A percentile compares a stretch with the other conserved stretches of the same genome.
Evolutionary conservation across 2,329 filamentous ascomycete species (phyloP).

Genomic region (Davidsoniella eucalypti): DNA sequence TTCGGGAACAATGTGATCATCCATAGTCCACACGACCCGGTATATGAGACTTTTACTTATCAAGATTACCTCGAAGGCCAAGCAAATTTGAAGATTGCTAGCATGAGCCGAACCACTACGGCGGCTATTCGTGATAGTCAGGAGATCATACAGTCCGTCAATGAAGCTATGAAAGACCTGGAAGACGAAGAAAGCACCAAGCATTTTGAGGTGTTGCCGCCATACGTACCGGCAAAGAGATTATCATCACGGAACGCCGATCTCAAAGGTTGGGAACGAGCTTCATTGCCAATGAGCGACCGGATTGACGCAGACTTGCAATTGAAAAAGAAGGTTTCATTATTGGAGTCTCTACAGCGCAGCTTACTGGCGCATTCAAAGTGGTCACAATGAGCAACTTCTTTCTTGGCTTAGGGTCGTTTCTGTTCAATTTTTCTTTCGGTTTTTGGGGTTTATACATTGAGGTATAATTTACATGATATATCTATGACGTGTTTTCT

Average conservation of each 20-base stretch:
- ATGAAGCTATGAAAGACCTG: background rate
- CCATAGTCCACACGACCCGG: background rate
- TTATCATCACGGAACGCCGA: background rate
- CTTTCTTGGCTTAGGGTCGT: background rate
- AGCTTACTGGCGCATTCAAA: background rate
- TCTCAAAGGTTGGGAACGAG: slow-evolving; percentile 2
- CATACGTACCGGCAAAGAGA: slow-evolving; percentile 5
- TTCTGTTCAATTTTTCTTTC: too few species aligned
- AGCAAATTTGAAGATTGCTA: background rate
- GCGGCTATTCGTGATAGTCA: slow-evolving; percentile 5
- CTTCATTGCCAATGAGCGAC: background rate
- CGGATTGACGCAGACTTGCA: background rate
- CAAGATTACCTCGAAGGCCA: slow-evolving; percentile 9
- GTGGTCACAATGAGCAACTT: background rate
- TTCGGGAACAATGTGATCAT: slow-evolving; percentile 2
- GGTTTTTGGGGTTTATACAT: background rate
- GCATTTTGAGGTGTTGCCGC: background rate
- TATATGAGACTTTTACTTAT: slow-evolving; percentile 5
- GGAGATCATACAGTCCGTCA: background rate
- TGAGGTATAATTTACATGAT: background rate
- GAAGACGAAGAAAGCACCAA: background rate
- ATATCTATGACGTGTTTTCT: background rate
- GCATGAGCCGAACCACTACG: background rate
- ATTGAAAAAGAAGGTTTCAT: slow-evolving; percentile 9
- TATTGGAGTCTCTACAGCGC: slow-evolving; percentile 9